Conservation (phyloP, 352 stramenopile species). For the Phytophthora tentaculata region DNA sequence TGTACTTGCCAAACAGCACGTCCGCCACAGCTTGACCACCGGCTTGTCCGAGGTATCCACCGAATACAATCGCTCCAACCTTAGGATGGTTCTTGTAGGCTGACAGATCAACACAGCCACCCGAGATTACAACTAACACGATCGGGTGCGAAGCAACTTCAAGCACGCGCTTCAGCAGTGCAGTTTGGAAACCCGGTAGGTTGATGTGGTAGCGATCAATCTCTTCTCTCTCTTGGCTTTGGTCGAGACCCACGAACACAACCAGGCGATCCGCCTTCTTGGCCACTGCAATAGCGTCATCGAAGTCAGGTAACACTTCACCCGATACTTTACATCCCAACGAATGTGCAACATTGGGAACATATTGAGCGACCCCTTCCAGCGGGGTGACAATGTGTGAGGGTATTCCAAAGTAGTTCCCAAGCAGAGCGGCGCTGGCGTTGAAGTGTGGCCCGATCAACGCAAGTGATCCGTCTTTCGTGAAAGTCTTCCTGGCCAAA, state of each 20-base stretch:
- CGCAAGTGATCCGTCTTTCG: conserved; percentile 43
- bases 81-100: conserved; percentile 62
- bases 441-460: conserved; percentile 86
- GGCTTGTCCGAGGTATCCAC: conserved; percentile 71
- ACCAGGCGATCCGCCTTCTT: conserved; percentile 51
- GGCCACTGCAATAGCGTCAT: conserved; percentile 47
- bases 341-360: conserved; percentile 40
- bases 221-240: conserved; percentile 71
- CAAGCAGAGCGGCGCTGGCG: conserved; percentile 57
- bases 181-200: conserved; percentile 67
- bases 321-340: conserved; percentile 66
- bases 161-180: conserved; percentile 65
- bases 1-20: conserved; percentile 78
- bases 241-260: conserved; percentile 72
- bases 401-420: conserved; percentile 78
- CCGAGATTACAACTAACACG: conserved; percentile 82
- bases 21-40: conserved; percentile 74
- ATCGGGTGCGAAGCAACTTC: conserved; percentile 56
- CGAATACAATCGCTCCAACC: conserved; percentile 73
- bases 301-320: conserved; percentile 56
- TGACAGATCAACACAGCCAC: conserved; percentile 77
- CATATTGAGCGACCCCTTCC: conserved; percentile 44
- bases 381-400: conserved; percentile 69
- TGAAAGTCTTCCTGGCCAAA: conserved; percentile 37
- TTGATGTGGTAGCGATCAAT: conserved; percentile 66